Base-by-base conservation (phyloP, 768 basidiomycete genomes). In the Collybia sordida region DNA sequence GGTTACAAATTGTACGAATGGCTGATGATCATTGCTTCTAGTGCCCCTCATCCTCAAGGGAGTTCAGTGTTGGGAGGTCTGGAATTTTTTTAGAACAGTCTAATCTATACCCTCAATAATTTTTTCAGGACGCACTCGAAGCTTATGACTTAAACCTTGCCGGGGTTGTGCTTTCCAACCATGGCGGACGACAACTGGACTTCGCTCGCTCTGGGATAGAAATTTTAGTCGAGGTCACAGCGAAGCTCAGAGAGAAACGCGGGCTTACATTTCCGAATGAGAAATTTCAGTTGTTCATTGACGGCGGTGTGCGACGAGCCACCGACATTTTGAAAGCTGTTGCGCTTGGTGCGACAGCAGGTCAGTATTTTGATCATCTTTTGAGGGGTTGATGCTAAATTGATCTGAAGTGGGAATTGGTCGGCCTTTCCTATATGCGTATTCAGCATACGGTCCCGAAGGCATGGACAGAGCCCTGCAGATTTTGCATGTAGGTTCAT, bases 31-130 rank as follows among this genome's bases (percentile, higher is more conserved):
- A 11, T 12, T 31, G 31, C 3, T 7, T 41, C 14, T 50, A 90
- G 89, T 96, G 92, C 93, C 93, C 14, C 73, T 96, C 50, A 81
- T 96, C 45, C 69, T 96, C 38, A 98, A 96, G 70, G 94, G 94
- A 47, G 90, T 96, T 11, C 85, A 93, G 65, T 78, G 85, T 62
- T 86, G 90, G 88, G 89, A 92, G 71, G 81, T 77, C 21, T 31
- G 14, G 5, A 38, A 15, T 14, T 42, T 21, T 50, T 40, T 34
- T 36, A 4, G 19, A 42, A 6, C 25, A 22, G 6, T 12, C 17
- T 19, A 42, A 24, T 6, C 31, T 47, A 5, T 37, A 41, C 17
- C 38, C 25, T 14, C 7, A n/a, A 17, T 15, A 47, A 8, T 24
- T 7, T 1, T 38, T 42, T 3, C 50, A 86, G 79, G 93, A 97